phyloP scores from a whole-genome alignment of 805 yeast genomes.

The Priceomyces fermenticarens region DNA sequence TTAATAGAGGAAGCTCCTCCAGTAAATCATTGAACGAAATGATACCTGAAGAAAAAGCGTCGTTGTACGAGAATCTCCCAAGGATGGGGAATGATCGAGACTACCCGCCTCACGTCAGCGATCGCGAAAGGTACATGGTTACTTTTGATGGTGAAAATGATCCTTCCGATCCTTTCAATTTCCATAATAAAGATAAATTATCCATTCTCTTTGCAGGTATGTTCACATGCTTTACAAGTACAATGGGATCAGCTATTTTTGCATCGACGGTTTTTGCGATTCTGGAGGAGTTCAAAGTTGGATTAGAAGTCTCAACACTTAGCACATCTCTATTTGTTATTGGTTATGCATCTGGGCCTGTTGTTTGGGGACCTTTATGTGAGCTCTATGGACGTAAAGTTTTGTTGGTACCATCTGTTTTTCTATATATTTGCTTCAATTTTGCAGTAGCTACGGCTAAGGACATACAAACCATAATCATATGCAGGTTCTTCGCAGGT shows the following conservation, averaged over 20 bases:
- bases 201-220: neutral
- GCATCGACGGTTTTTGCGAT: conserved; percentile 54
- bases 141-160: conserved; percentile 71
- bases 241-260: conserved; percentile 75
- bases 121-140: conserved; percentile 57
- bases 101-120: conserved; percentile 48
- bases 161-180: conserved; percentile 71
- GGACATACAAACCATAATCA: conserved; percentile 67
- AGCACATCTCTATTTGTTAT: conserved; percentile 72
- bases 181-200: conserved; percentile 18
- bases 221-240: conserved; percentile 9
- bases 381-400: conserved; percentile 25
- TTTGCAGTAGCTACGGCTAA: conserved; percentile 68
- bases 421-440: conserved; percentile 28
- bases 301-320: conserved; percentile 64
- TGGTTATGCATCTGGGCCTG: conserved; percentile 90
- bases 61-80: conserved; percentile 9
- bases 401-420: conserved; percentile 39
- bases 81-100: conserved; percentile 60
- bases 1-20: no score
- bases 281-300: conserved; percentile 48
- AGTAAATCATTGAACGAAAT: no score
- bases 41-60: no score
- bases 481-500: conserved; percentile 75
- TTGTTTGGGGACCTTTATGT: conserved; percentile 53